A percentile compares a stretch with the other conserved stretches of the same genome.
These are phyloP conservation scores for Termitomyces sp. DNA, from an alignment of 768 basidiomycete genomes.

Conservation along the genomic window DNA sequence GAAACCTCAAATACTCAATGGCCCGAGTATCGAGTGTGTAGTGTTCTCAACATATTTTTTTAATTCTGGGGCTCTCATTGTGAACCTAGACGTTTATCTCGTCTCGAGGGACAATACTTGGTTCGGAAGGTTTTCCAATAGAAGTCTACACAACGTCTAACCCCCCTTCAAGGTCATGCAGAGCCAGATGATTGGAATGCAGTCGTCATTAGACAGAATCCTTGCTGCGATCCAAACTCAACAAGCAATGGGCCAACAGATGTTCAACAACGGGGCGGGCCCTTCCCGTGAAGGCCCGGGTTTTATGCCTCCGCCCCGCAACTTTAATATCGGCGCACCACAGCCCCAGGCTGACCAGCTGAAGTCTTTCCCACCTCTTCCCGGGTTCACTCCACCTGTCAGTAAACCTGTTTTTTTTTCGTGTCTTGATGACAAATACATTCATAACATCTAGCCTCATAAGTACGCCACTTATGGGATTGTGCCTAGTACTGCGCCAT, in stretches of 20 bases:
- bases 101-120: slow-evolving; percentile 83
- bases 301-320: slow-evolving; percentile 32
- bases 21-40: slow-evolving; percentile 71
- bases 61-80: slow-evolving; percentile 22
- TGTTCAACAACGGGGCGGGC: slow-evolving; percentile 29
- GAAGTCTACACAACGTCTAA: slow-evolving; percentile 2
- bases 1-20: slow-evolving; percentile 63
- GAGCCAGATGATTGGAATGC: slow-evolving; percentile 94
- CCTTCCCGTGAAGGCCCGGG: slow-evolving; percentile 27
- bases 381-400: slow-evolving; percentile 90
- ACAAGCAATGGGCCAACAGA: slow-evolving; percentile 29
- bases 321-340: slow-evolving; percentile 33
- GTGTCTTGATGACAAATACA: slow-evolving; percentile 7
- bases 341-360: slow-evolving; percentile 28
- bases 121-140: slow-evolving; percentile 33
- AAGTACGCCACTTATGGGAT: slow-evolving; percentile 92
- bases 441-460: slow-evolving; percentile 53
- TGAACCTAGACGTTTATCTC: slow-evolving; percentile 57
- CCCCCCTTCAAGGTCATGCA: slow-evolving; percentile 68
- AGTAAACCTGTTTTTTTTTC: slow-evolving; percentile 19
- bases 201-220: slow-evolving; percentile 83
- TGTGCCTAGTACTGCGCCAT: slow-evolving; percentile 75
- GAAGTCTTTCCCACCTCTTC: slow-evolving; percentile 74
- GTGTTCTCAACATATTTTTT: background rate
- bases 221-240: slow-evolving; percentile 59